Evolutionary conservation across 176 grass and related monocot species (phyloP), one percentile per base, ranked within the genome.

Genomic region (Leersia perrieri): DNA sequence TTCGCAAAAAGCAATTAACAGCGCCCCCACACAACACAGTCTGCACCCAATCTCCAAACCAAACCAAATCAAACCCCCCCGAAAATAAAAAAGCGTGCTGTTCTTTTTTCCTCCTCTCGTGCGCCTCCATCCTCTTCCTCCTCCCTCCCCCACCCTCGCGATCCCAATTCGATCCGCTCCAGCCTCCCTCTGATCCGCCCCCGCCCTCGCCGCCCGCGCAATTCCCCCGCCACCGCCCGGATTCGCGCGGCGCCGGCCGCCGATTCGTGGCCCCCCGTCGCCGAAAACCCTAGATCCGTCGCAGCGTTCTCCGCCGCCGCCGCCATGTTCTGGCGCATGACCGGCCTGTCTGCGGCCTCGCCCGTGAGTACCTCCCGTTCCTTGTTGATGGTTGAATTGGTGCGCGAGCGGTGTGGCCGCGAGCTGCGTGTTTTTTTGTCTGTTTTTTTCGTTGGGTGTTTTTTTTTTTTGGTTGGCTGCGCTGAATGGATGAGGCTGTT

Each of bases 261-360:
- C 11, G 75, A 49, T 78, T 88, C 75, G 78, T 53, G 49, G 49
- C 38, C 63, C 51, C 62, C 47, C 61, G 75, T 29, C 42, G 30
- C 47, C n/a, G 28, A 68, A 84, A 88, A 88, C 80, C 80, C 86
- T 88, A 88, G 86, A 88, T 88, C 86, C 75, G 62, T 44, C n/a
- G n/a, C n/a, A n/a, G n/a, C n/a, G n/a, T n/a, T n/a, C 68, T 42
- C 70, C 2, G 73, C 33, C 86, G 73, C 73, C 73, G 66, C 86
- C 68, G 39, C 75, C 87, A 88, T 88, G 87, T 88, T 88, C 69
- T 88, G 87, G 87, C 87, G 87, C 70, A 88, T 88, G 87, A 88
- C 87, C 75, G 87, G 87, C 31, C 87, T 88, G 75, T 88, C 87
- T 38, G 87, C 87, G 81, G 87, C 87, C 69, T 88, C 87, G 81